phyloP scores from a whole-genome alignment of 306 rosid genomes.

The Vigna angularis region DNA sequence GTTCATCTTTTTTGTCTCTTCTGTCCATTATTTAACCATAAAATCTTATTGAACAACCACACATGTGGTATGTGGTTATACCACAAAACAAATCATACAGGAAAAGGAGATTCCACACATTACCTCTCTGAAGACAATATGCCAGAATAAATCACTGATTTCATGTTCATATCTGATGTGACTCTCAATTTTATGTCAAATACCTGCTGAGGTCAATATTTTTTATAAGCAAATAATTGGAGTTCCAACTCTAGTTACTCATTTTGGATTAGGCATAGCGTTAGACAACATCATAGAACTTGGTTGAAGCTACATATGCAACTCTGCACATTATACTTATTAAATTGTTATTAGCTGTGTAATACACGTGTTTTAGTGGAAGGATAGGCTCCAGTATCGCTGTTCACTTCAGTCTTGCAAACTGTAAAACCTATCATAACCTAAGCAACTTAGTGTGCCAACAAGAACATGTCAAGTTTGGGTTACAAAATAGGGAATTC shows the following conservation, averaged over 20 bases:
- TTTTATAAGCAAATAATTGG: conserved; percentile 3
- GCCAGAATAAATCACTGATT: conserved; percentile 2
- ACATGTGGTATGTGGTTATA: neutral
- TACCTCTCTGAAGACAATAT: neutral
- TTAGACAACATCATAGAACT: conserved; percentile 10
- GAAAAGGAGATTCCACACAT: neutral
- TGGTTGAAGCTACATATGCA: conserved; percentile 13
- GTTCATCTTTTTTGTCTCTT: neutral
- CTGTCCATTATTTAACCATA: neutral
- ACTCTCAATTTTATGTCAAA: neutral
- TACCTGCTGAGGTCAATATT: conserved; percentile 9
- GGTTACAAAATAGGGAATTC: neutral
- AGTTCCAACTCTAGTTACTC: neutral
- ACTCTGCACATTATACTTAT: neutral
- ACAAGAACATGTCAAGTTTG: no score
- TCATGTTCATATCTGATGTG: neutral
- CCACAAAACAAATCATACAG: neutral
- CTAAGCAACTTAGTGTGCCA: conserved; percentile 4
- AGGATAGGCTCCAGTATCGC: neutral
- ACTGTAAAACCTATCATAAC: neutral
- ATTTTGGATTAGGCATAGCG: conserved; percentile 20
- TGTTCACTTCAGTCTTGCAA: neutral
- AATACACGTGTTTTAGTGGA: neutral
- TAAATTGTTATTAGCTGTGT: neutral
- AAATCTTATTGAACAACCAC: neutral